Evolutionary conservation across 2,329 filamentous ascomycete species (phyloP).

Genomic region (Alternaria gansuensis): DNA sequence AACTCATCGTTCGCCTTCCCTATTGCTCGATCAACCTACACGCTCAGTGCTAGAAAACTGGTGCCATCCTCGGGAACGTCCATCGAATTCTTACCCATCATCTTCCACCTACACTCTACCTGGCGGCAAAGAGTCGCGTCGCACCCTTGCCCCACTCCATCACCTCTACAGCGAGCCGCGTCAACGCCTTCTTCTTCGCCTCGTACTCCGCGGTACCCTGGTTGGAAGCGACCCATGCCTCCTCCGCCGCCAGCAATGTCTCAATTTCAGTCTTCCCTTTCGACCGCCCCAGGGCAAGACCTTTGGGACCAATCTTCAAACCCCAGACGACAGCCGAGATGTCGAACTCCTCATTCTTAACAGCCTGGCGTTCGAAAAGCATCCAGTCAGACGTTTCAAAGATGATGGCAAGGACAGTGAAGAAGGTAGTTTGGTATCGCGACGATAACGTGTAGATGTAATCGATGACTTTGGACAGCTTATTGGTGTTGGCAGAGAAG

Average conservation of each 20-base stretch:
- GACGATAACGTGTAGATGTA: not conserved
- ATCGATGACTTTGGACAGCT: not conserved
- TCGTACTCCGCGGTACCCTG: not conserved
- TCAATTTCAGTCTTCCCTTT: not conserved
- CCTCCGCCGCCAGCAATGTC: not conserved
- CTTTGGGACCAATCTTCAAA: not conserved
- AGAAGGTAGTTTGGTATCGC: not conserved
- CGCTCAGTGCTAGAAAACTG: not conserved
- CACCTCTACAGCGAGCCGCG: not conserved
- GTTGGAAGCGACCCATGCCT: not conserved
- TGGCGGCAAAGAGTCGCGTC: not conserved
- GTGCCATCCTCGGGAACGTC: not conserved
- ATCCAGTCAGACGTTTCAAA: not conserved
- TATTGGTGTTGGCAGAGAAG: not conserved
- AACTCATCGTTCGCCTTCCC: too few relatives aligned
- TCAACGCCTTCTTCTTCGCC: not conserved
- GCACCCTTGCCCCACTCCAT: not conserved
- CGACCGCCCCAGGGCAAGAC: not conserved
- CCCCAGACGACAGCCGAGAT: not conserved
- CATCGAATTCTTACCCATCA: not conserved
- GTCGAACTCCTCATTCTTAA: not conserved
- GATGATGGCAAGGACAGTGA: not conserved
- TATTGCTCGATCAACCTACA: too few relatives aligned
- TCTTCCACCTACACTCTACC: not conserved
- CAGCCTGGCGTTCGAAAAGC: not conserved